A percentile compares a stretch with the other conserved stretches of the same genome.
Conservation (phyloP, 768 basidiomycete genomes). For the Hebeloma cylindrosporum region DNA sequence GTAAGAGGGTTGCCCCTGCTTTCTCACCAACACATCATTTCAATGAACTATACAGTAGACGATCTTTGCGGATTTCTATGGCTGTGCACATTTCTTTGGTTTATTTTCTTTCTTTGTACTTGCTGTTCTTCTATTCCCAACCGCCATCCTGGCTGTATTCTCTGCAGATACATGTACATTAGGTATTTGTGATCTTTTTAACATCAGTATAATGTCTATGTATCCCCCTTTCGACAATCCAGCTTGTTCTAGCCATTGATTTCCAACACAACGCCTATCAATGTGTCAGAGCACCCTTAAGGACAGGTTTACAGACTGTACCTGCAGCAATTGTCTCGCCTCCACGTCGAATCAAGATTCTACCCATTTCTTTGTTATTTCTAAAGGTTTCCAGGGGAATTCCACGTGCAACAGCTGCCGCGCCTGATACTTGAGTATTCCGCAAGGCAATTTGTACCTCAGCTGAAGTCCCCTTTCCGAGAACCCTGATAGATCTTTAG, state of each 20-base stretch:
- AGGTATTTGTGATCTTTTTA: slow-evolving; percentile 12
- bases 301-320: slow-evolving; percentile 20
- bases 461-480: slow-evolving; percentile 83
- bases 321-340: slow-evolving; percentile 97
- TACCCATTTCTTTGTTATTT: slow-evolving; percentile 93
- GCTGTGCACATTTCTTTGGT: slow-evolving; percentile 6
- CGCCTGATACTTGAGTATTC: slow-evolving; percentile 48
- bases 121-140: slow-evolving; percentile 1
- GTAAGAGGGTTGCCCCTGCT: slow-evolving; percentile 5
- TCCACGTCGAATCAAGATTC: slow-evolving; percentile 80
- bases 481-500: slow-evolving; percentile 50
- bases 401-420: slow-evolving; percentile 44
- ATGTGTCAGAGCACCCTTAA: not conserved
- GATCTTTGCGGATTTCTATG: slow-evolving; percentile 8
- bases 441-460: slow-evolving; percentile 83
- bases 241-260: slow-evolving; percentile 15
- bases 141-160: slow-evolving; percentile 5
- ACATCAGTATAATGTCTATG: slow-evolving; percentile 13
- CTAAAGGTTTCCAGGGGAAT: slow-evolving; percentile 88
- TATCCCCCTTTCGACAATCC: slow-evolving; percentile 1
- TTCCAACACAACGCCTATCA: slow-evolving; percentile 24
- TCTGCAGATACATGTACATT: slow-evolving; percentile 15
- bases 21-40: not conserved
- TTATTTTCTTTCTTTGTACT: slow-evolving; percentile 7
- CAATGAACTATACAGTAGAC: slow-evolving; percentile 4